Percentiles rank a stretch among this genome's conserved stretches.
Evolutionary conservation across 2,329 filamentous ascomycete genomes (phyloP).

Genomic region (Orbilia brochopaga): DNA sequence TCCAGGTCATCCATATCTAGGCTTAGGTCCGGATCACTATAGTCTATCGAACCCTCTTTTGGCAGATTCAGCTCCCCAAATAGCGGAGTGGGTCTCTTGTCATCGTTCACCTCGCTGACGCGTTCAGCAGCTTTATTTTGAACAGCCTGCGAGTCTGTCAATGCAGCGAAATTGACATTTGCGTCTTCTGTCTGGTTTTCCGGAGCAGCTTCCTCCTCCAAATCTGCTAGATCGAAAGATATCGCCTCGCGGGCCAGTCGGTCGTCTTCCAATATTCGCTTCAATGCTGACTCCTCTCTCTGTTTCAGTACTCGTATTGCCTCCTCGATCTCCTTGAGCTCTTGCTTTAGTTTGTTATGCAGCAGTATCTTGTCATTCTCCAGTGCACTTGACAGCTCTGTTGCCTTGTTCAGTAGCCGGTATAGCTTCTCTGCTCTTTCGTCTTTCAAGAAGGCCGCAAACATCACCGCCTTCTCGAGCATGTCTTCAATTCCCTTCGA

Average conservation of each 20-base stretch:
- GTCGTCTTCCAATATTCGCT: constrained; percentile 1
- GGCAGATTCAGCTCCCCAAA: too few species aligned
- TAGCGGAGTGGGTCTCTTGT: neutral
- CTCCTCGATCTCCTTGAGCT: constrained; percentile 22
- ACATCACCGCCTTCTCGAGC: constrained; percentile 2
- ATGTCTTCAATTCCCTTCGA: constrained; percentile 9
- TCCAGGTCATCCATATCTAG: too few species aligned
- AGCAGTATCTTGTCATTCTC: constrained; percentile 11
- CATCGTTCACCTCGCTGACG: neutral
- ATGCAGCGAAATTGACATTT: neutral
- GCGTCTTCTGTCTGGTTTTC: too few species aligned
- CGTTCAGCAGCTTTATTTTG: neutral
- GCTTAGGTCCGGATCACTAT: neutral
- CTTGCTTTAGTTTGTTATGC: constrained; percentile 5
- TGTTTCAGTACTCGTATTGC: neutral
- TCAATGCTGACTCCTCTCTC: constrained; percentile 3
- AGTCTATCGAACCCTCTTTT: too few species aligned
- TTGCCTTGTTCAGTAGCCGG: constrained; percentile 10
- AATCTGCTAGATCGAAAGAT: neutral
- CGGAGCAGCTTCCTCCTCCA: too few species aligned
- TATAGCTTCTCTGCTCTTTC: constrained; percentile 1
- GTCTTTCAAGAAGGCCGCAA: constrained; percentile 16
- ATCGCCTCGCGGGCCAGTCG: constrained; percentile 9
- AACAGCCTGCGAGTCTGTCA: neutral
- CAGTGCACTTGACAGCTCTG: neutral